Evolutionary conservation across 2,329 filamentous ascomycete species (phyloP).

Genomic region (Didymella keratinophila): DNA sequence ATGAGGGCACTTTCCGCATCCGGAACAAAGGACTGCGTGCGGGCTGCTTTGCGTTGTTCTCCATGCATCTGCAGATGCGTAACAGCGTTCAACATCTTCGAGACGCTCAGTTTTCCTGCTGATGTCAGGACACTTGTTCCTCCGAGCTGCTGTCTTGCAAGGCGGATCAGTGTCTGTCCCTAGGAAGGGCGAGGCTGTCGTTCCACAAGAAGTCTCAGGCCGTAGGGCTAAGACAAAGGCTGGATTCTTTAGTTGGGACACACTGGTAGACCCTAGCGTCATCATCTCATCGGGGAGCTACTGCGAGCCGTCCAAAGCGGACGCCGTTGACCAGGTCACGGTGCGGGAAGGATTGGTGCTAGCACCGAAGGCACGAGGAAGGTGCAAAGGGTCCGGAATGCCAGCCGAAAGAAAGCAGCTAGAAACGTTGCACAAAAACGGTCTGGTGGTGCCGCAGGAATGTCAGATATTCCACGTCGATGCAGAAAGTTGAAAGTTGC

Average conservation of each 20-base stretch:
- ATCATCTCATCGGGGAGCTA: neutral
- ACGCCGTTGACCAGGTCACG: slow-evolving; percentile 16
- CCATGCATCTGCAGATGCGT: neutral
- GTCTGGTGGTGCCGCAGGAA: slow-evolving; percentile 4
- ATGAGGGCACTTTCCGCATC: slow-evolving; percentile 24
- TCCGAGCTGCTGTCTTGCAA: neutral
- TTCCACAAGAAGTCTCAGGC: slow-evolving; percentile 8
- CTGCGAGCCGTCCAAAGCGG: neutral
- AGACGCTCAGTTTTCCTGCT: neutral
- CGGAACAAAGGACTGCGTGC: slow-evolving; percentile 27
- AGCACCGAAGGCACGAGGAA: slow-evolving; percentile 9
- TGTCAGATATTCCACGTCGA: neutral
- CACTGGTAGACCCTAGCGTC: neutral
- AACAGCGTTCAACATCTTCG: neutral
- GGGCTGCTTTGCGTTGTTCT: slow-evolving; percentile 5
- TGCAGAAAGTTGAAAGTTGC: neutral
- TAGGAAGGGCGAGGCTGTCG: slow-evolving; percentile 15
- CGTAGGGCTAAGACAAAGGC: neutral
- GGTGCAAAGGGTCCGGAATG: slow-evolving; percentile 13
- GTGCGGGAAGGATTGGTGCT: slow-evolving; percentile 16
- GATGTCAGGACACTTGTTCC: neutral
- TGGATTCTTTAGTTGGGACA: neutral
- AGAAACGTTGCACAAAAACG: slow-evolving; percentile 6
- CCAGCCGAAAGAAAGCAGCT: slow-evolving; percentile 7
- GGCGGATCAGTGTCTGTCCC: slow-evolving; percentile 18